Evolutionary conservation across 257 asterid species (phyloP).

Genomic region (Nemophila menziesii): DNA sequence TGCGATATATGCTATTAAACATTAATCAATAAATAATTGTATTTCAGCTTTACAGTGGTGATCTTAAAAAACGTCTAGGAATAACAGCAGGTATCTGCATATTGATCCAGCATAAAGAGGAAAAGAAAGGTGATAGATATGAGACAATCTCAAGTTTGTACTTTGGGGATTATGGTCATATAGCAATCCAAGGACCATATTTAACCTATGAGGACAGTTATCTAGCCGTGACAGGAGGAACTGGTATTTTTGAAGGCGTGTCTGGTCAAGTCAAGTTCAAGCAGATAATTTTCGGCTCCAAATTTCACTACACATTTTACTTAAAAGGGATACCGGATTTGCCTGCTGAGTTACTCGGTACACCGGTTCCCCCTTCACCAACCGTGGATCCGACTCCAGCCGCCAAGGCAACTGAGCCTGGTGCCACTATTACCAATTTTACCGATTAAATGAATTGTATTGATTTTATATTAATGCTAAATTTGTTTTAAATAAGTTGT

Average conservation of each 20-base stretch:
- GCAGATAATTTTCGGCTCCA: background rate
- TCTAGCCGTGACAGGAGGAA: background rate
- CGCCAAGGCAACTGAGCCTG: background rate
- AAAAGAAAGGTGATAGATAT: slow-evolving; percentile 82
- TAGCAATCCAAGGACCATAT: background rate
- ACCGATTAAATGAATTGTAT: too few species aligned
- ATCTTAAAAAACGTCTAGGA: slow-evolving; percentile 64
- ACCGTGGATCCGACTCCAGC: background rate
- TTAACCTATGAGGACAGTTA: background rate
- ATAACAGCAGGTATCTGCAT: slow-evolving; percentile 83
- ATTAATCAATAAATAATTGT: too few species aligned
- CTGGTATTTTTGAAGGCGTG: background rate
- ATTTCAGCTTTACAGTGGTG: slow-evolving; percentile 63
- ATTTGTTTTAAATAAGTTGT: too few species aligned
- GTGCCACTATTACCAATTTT: background rate
- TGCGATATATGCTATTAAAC: too few species aligned
- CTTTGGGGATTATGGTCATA: background rate
- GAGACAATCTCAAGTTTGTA: slow-evolving; percentile 10
- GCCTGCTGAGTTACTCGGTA: background rate
- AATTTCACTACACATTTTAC: background rate
- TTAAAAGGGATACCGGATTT: background rate
- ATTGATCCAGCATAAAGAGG: slow-evolving; percentile 68
- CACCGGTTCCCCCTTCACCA: background rate
- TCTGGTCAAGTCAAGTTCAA: background rate
- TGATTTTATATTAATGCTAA: too few species aligned